Percentiles rank a stretch among this genome's conserved stretches.
Conservation (phyloP, 73 alveolate genomes). For the Tetrahymena borealis region DNA sequence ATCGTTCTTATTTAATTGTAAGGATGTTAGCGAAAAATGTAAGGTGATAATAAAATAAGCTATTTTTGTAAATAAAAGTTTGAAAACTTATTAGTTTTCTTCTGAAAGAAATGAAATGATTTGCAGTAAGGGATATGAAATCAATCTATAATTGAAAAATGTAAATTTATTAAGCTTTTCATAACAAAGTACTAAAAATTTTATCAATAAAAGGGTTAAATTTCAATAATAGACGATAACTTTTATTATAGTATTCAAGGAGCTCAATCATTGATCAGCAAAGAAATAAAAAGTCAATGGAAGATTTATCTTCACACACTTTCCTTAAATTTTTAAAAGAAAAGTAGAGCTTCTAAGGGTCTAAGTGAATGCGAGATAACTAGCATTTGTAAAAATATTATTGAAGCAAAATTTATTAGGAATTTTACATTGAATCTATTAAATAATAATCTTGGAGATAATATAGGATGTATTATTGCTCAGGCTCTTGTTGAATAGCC, state of each 20-base stretch:
- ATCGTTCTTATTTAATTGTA: neutral
- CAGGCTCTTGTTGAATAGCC: neutral
- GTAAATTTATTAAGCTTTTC: neutral
- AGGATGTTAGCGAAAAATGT: neutral
- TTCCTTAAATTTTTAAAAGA: neutral
- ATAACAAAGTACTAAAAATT: neutral
- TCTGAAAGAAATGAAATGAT: neutral
- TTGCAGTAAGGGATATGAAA: neutral
- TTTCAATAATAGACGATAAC: neutral
- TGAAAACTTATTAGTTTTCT: neutral
- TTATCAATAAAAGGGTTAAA: neutral
- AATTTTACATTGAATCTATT: neutral
- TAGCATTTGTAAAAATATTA: neutral
- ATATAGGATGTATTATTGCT: neutral
- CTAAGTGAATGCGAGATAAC: neutral
- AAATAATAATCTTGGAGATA: neutral
- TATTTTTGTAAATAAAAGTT: neutral
- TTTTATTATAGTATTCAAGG: neutral
- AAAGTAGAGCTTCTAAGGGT: neutral
- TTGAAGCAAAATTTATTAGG: neutral
- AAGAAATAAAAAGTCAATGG: neutral
- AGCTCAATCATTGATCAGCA: neutral
- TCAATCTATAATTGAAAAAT: neutral
- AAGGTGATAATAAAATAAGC: neutral
- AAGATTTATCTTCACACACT: neutral